These are phyloP conservation scores for Stemphylium vesicarium DNA, from an alignment of 2,329 filamentous ascomycete genomes.

Conservation along the genomic window DNA sequence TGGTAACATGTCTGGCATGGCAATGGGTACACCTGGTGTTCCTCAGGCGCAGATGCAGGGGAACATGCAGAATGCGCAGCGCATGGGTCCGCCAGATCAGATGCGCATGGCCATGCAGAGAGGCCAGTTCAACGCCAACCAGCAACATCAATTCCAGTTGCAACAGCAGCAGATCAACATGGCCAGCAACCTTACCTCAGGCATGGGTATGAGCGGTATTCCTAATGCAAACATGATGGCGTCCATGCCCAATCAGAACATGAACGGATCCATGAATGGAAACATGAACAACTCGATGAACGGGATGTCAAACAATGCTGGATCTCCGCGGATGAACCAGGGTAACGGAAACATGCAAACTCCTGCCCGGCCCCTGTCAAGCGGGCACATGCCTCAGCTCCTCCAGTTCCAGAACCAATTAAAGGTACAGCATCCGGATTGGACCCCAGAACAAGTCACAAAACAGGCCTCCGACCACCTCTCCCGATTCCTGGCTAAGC, in stretches of 20 bases:
- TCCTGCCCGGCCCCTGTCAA: conserved; percentile 37
- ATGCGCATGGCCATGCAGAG: conserved; percentile 50
- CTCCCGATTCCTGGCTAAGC: conserved; percentile 38
- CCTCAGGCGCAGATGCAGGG: conserved; percentile 74
- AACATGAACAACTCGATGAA: conserved; percentile 42
- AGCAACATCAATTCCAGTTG: conserved; percentile 47
- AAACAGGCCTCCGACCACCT: conserved; percentile 47
- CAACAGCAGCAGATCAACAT: conserved; percentile 49
- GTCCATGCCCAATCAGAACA: conserved; percentile 38
- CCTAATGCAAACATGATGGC: conserved; percentile 47
- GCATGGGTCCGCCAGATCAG: conserved; percentile 58
- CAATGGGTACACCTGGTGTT: conserved; percentile 63
- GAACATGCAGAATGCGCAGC: conserved; percentile 62
- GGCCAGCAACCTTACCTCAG: conserved; percentile 41
- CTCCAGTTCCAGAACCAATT: conserved; percentile 40
- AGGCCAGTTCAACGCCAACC: conserved; percentile 40
- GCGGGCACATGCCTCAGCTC: conserved; percentile 44
- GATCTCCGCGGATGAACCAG: conserved; percentile 44
- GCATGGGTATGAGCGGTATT: conserved; percentile 43
- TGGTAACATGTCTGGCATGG: conserved; percentile 58
- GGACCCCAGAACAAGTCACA: conserved; percentile 42
- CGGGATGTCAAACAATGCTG: conserved; percentile 43
- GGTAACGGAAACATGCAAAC: conserved; percentile 39
- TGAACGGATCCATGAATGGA: conserved; percentile 45
- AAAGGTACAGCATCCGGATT: conserved; percentile 46